Base-by-base conservation (phyloP, 768 basidiomycete species). In the Suillus spraguei region DNA sequence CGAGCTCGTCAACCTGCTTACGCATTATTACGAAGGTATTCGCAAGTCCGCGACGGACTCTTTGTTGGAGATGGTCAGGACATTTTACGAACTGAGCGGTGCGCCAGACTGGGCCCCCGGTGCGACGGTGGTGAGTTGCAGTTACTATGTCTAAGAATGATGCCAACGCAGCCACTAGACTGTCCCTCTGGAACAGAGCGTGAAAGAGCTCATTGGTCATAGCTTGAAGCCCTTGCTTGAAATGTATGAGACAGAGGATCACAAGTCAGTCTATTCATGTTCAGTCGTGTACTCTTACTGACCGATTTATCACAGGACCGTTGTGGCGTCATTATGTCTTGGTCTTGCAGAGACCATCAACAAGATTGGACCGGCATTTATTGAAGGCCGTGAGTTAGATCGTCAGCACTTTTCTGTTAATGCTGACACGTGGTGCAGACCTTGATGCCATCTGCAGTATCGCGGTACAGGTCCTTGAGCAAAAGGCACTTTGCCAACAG, bases 21-120 rank as follows among this genome's bases (percentile, higher is more conserved):
- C 87, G 16, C 97, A 99, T 79, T 97, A 95, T 78, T 98, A 98
- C 76, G 97, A 99, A 75, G 97, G 97, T 36, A 97, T 99, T 77
- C 83, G 97, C 71, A 99, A 99, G 82, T 87, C 91, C 53, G 90
- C 95, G 28, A 89, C 91, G 6, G 90, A 94, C 58, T 92, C 94
- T 11, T 81, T 99, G 59, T 84, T 99, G 68, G 88, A 93, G 71
- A 90, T 95, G 72, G 85, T 97, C 66, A 85, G 92, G 73, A 94
- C 92, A 1, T 96, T 95, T 83, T 93, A 98, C 75, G 92, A 95
- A 46, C 81, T 99, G 61, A 89, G 89, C 61, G 86, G 92, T 60
- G 88, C 89, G 33, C 82, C 83, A 54, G 88, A 95, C 61, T 99
- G 96, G 96, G 79, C 83, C 63, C 82, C 95, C 61, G 95, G 95